Conservation (phyloP, 139 green algal genomes). For the Astrephomene gubernaculifera region DNA sequence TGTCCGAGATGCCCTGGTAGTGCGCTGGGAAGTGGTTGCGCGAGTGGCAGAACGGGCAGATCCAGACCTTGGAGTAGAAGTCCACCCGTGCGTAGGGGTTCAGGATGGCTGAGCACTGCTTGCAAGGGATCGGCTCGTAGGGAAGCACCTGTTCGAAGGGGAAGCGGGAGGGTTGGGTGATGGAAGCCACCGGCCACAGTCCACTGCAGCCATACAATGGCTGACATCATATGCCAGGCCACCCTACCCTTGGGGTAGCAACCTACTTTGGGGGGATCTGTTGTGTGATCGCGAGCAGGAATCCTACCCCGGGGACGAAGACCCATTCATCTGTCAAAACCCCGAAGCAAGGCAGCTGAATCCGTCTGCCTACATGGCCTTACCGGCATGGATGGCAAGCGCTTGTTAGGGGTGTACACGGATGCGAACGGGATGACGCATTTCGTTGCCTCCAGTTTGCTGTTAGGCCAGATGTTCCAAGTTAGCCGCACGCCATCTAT, state of each 20-base stretch:
- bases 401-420: conserved; percentile 92
- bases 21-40: conserved; percentile 98
- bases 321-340: too few species aligned
- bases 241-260: too few species aligned
- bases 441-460: conserved; percentile 94
- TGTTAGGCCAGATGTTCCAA: conserved; percentile 98
- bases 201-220: too few species aligned
- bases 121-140: conserved; percentile 97
- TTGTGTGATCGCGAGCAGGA: too few species aligned
- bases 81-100: conserved; percentile 96
- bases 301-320: too few species aligned
- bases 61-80: conserved; percentile 94
- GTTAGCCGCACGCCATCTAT: conserved; percentile 68
- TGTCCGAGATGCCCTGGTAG: conserved; percentile 91
- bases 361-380: too few species aligned
- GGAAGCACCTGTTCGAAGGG: conserved; percentile 80
- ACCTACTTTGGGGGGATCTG: too few species aligned
- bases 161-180: not conserved
- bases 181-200: too few species aligned
- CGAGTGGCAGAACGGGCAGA: conserved; percentile 95
- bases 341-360: too few species aligned
- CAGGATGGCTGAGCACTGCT: conserved; percentile 90
- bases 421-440: conserved; percentile 95
- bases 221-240: too few species aligned
- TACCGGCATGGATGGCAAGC: conserved; percentile 86